Evolutionary conservation across 352 stramenopile species (phyloP), one percentile per base, ranked within the genome.

Genomic region (Globisporangium nunn): DNA sequence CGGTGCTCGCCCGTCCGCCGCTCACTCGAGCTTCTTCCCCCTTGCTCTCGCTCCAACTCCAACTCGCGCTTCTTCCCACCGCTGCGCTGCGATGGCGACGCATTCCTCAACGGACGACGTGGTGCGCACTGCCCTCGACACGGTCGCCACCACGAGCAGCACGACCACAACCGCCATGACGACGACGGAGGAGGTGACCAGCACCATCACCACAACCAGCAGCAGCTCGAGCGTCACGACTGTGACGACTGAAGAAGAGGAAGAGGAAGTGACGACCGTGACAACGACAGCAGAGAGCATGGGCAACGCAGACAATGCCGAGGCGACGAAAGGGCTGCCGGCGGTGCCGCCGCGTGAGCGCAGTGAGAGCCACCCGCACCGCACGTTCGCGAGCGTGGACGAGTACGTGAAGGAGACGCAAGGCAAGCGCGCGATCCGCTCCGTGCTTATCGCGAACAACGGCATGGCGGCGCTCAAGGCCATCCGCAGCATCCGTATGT

Each of bases 381-480:
- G 71, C n/a, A 78, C 58, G n/a, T 98, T 98, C 60, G 48, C 71
- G 33, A 95, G 76, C 69, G 91, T 98, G 31, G 74, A 92, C 15
- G 78, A 96, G 47, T 99, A 98, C 65, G 91, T 98, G 46, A 68
- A 77, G 58, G 78, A 94, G 55, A 78, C 96, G 50, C 81, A 95
- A 47, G 96, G 96, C 58, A 71, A 70, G 55, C 87, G 88, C 50
- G 73, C 96, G 31, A 98, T 99, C 72, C 88, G 85, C 64, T 98
- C 96, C 66, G 86, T 99, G 44, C 78, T 99, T 15, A 99, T 99
- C 73, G 97, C 98, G 40, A 99, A 99, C 82, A 99, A 99, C 81
- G 98, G 98, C 55, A 99, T 99, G 59, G 98, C 93, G 46, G 97
- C 97, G 12, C 96, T 99, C 52, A 99, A 99, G 75, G 91, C 87